Evolutionary conservation across 2,329 filamentous ascomycete genomes (phyloP), one percentile per base, ranked within the genome.

Genomic region (Penicillium vulpinum): DNA sequence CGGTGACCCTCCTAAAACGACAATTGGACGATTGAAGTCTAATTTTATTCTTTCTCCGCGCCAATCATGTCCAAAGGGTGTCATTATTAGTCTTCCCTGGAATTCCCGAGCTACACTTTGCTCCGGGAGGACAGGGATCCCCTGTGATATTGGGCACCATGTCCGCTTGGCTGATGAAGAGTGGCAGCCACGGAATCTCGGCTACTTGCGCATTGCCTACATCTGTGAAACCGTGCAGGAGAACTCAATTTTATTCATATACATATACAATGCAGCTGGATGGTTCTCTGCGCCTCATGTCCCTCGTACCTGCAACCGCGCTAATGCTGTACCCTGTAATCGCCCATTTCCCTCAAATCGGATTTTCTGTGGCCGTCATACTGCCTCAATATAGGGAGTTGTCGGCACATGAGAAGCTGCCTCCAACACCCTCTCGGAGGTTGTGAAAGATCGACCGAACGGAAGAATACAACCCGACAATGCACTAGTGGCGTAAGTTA

Each of bases 381-480:
- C n/a, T 29, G n/a, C 16, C 24, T 57, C 28, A 57, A 15, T 53
- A 54, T 22, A 56, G 45, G 7, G 57, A 59, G 45, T 66, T 67
- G 31, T 63, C 60, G 6, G 44, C 59, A 64, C 60, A 62, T 16
- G 63, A 65, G 41, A 67, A 66, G 26, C 56, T 56, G 6, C 55
- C 58, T 21, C 58, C 51, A 28, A 60, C 29, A 3, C 57, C 59
- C n/a, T 56, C 54, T 7, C 50, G 50, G n/a, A 60, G 41, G 43
- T 62, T 58, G 26, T 49, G 44, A 28, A 53, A 45, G 28, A 67
- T 69, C 29, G 64, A 70, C 28, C 44, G 58, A 52, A 65, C 51
- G 16, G 66, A 69, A 26, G 63, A 61, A 46, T 65, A 69, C n/a
- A 69, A 18, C 4, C 69, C 68, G 39, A 66, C 47, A 24, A 67